These are phyloP conservation scores for Mycena albidolilacea DNA, from an alignment of 768 basidiomycete species.

Conservation along the genomic window DNA sequence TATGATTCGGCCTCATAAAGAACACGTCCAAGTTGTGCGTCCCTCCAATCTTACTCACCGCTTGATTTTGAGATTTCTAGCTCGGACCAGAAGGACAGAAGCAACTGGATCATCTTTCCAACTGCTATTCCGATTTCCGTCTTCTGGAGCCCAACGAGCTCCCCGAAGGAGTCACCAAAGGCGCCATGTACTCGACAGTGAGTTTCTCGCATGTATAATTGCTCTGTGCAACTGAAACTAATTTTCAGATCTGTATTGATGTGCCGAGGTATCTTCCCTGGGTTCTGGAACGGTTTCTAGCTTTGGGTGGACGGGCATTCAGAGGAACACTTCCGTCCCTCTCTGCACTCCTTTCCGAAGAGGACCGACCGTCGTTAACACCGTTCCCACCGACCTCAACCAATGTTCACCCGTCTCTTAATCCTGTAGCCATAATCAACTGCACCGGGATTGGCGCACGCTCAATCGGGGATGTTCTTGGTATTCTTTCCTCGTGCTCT, in stretches of 20 bases:
- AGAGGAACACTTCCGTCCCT: constrained; percentile 34
- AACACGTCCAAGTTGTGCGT: constrained; percentile 14
- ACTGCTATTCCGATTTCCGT: constrained; percentile 31
- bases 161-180: constrained; percentile 25
- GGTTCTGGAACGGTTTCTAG: constrained; percentile 29
- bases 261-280: constrained; percentile 32
- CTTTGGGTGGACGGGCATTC: constrained; percentile 32
- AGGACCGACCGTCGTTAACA: constrained; percentile 24
- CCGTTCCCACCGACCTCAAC: constrained; percentile 16
- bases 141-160: constrained; percentile 26
- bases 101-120: constrained; percentile 25
- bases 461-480: constrained; percentile 72
- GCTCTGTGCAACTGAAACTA: not conserved
- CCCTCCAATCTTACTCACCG: not conserved
- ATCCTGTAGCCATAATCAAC: constrained; percentile 33
- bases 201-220: not conserved
- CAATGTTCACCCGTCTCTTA: constrained; percentile 5
- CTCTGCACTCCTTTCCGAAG: constrained; percentile 26
- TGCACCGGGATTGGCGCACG: constrained; percentile 55
- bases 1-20: constrained; percentile 26
- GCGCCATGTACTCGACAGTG: constrained; percentile 24
- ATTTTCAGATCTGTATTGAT: constrained; percentile 25
- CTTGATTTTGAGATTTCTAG: not conserved
- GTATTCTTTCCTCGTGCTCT: constrained; percentile 45
- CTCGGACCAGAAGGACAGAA: constrained; percentile 1